Evolutionary conservation across 2,329 filamentous ascomycete genomes (phyloP).

Genomic region (Alternaria arborescens): DNA sequence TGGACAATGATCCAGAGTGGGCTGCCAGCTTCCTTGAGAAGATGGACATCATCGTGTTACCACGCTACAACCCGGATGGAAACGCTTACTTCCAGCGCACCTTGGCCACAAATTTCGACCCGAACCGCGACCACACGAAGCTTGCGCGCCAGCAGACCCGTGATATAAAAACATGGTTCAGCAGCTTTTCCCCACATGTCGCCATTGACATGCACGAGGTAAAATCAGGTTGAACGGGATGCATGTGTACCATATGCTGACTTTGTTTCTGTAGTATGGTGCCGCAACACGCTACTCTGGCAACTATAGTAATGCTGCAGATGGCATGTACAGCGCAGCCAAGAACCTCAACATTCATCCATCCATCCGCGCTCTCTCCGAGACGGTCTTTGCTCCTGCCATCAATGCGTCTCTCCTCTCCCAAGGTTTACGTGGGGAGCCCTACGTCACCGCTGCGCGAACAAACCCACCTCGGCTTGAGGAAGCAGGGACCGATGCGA

Average conservation of each 20-base stretch:
- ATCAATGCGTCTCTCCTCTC: slow-evolving; percentile 41
- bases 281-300: slow-evolving; percentile 37
- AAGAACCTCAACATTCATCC: slow-evolving; percentile 51
- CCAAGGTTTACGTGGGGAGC: slow-evolving; percentile 44
- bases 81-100: slow-evolving; percentile 50
- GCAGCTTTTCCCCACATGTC: slow-evolving; percentile 43
- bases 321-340: slow-evolving; percentile 48
- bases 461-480: slow-evolving; percentile 34
- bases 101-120: slow-evolving; percentile 49
- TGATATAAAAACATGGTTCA: slow-evolving; percentile 46
- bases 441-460: slow-evolving; percentile 44
- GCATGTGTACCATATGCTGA: neutral
- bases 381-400: slow-evolving; percentile 45
- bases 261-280: slow-evolving; percentile 30
- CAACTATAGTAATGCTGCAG: slow-evolving; percentile 46
- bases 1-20: slow-evolving; percentile 46
- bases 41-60: slow-evolving; percentile 47
- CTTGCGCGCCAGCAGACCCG: slow-evolving; percentile 47
- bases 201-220: slow-evolving; percentile 48
- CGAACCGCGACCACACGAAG: slow-evolving; percentile 51
- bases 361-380: slow-evolving; percentile 45
- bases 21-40: slow-evolving; percentile 41
- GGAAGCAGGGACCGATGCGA: slow-evolving; percentile 49
- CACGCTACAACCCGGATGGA: slow-evolving; percentile 51
- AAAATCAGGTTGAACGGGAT: neutral